These are phyloP conservation scores for Microdochium trichocladiopsis DNA, from an alignment of 2,329 filamentous ascomycete genomes.

Conservation along the genomic window DNA sequence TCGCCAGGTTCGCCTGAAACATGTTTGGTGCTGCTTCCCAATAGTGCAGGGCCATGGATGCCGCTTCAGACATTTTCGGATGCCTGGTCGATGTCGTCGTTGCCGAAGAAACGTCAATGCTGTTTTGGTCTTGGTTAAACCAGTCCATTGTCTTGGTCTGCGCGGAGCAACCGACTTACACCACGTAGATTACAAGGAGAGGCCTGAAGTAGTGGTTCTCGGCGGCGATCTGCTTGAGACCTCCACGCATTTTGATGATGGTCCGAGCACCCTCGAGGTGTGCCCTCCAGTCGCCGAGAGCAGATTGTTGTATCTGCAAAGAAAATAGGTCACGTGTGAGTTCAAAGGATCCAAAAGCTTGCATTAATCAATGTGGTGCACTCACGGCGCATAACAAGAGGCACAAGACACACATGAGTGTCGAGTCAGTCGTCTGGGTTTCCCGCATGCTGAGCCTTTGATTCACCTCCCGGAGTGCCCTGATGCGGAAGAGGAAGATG, in stretches of 20 bases:
- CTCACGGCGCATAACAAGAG: slow-evolving; percentile 9
- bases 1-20: slow-evolving; percentile 8
- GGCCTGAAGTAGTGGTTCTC: slow-evolving; percentile 7
- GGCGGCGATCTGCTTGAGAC: slow-evolving; percentile 4
- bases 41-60: slow-evolving; percentile 7
- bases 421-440: slow-evolving; percentile 8
- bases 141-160: background rate
- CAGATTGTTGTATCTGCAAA: slow-evolving; percentile 8
- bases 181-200: slow-evolving; percentile 6
- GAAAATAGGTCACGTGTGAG: background rate
- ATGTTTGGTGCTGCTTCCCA: slow-evolving; percentile 6
- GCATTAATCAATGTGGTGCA: background rate
- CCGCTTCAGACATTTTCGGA: slow-evolving; percentile 5
- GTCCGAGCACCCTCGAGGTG: slow-evolving; percentile 9
- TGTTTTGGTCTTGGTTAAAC: slow-evolving; percentile 1
- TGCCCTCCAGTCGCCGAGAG: slow-evolving; percentile 8
- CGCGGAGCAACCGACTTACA: slow-evolving; percentile 2
- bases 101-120: slow-evolving; percentile 9
- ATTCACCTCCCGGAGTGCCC: slow-evolving; percentile 7
- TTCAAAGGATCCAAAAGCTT: no score
- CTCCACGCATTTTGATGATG: slow-evolving; percentile 7
- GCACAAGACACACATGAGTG: slow-evolving; percentile 10
- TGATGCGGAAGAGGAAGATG: slow-evolving; percentile 6
- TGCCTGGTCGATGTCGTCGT: slow-evolving; percentile 7
- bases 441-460: slow-evolving; percentile 5